These are phyloP conservation scores for Sisymbrium altissimum DNA, from an alignment of 345 rosid genomes.

Conservation along the genomic window DNA sequence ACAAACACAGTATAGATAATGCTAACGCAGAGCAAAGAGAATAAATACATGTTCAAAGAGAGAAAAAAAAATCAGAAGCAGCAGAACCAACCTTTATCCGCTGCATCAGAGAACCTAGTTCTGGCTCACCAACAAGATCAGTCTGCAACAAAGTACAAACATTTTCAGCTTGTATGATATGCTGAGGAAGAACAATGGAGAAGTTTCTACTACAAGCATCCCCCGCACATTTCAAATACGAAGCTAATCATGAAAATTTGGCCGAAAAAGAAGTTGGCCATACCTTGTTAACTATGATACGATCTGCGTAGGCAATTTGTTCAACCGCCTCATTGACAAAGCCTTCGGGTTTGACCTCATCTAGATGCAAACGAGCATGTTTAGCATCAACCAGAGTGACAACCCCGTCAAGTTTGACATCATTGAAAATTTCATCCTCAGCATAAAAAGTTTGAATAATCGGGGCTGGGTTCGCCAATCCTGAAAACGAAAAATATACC, in stretches of 20 bases:
- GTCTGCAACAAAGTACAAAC: slow-evolving; percentile 43
- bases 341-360: slow-evolving; percentile 85
- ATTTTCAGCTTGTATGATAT: not conserved
- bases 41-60: not conserved
- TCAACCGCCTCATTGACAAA: slow-evolving; percentile 92
- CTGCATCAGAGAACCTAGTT: slow-evolving; percentile 58
- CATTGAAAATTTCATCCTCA: slow-evolving; percentile 71
- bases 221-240: not conserved
- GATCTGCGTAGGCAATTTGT: slow-evolving; percentile 95
- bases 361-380: slow-evolving; percentile 75
- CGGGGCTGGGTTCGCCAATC: slow-evolving; percentile 98
- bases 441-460: slow-evolving; percentile 96
- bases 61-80: not conserved
- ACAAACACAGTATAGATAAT: not conserved
- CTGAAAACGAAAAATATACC: slow-evolving; percentile 38
- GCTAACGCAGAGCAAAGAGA: not conserved
- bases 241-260: not conserved
- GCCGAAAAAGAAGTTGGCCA: not conserved
- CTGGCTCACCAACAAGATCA: slow-evolving; percentile 77
- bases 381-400: slow-evolving; percentile 96
- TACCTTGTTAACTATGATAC: slow-evolving; percentile 89
- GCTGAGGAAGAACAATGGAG: not conserved
- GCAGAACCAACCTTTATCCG: slow-evolving; percentile 54
- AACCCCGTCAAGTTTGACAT: slow-evolving; percentile 91
- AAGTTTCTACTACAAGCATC: not conserved